A percentile compares a stretch with the other conserved stretches of the same genome.
phyloP scores from a whole-genome alignment of 2,329 filamentous ascomycete species.

The Colletotrichum higginsianum region DNA sequence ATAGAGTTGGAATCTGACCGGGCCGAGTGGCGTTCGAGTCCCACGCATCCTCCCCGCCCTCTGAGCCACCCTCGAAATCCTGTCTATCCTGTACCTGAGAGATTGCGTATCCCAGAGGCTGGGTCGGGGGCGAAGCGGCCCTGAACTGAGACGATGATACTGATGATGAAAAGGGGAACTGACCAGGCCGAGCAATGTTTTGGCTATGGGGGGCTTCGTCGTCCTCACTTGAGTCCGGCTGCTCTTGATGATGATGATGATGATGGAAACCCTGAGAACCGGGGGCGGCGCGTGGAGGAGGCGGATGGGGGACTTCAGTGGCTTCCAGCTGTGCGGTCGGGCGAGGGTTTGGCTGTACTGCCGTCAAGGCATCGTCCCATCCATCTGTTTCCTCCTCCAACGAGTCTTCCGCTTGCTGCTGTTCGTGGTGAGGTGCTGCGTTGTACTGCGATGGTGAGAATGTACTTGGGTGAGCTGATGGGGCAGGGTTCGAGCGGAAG shows the following conservation, averaged over 20 bases:
- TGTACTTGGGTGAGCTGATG: neutral
- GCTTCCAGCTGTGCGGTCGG: neutral
- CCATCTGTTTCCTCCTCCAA: constrained; percentile 25
- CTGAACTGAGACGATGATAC: constrained; percentile 39
- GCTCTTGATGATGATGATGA: constrained; percentile 38
- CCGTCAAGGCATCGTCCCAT: constrained; percentile 20
- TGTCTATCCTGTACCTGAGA: constrained; percentile 23
- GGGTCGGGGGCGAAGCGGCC: constrained; percentile 27
- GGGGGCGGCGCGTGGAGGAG: constrained; percentile 1
- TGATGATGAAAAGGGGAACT: constrained; percentile 42
- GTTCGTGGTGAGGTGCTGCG: neutral
- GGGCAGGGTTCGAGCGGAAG: neutral
- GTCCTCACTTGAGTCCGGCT: constrained; percentile 36
- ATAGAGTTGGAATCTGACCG: constrained; percentile 30
- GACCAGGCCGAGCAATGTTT: constrained; percentile 37
- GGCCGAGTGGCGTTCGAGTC: constrained; percentile 31
- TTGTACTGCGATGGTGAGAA: constrained; percentile 20
- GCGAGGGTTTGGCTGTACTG: neutral
- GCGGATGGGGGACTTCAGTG: neutral
- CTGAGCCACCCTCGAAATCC: constrained; percentile 23
- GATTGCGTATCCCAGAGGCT: constrained; percentile 19
- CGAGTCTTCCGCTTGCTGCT: constrained; percentile 20
- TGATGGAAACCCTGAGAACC: constrained; percentile 13
- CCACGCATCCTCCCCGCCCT: constrained; percentile 34
- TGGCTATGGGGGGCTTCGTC: constrained; percentile 26